A percentile compares a stretch with the other conserved stretches of the same genome.
phyloP scores from a whole-genome alignment of 2,329 filamentous ascomycete species.

The Cryphonectria nitschkei region DNA sequence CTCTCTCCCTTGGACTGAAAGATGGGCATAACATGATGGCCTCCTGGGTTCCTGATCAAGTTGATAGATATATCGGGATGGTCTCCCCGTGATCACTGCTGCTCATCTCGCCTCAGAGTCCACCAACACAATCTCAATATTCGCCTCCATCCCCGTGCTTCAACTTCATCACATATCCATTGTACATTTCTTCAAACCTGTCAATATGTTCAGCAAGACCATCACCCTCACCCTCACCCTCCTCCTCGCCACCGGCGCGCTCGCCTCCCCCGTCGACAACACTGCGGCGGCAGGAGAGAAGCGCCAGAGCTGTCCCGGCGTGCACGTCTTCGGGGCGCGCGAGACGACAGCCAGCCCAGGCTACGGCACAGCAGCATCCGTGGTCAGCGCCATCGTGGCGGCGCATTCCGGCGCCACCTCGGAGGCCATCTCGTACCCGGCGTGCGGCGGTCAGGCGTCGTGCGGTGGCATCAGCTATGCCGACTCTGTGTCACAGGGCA shows the following conservation, averaged over 20 bases:
- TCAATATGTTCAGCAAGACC: conserved; percentile 5
- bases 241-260: conserved; percentile 25
- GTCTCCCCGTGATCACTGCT: not conserved
- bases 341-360: conserved; percentile 52
- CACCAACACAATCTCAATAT: not conserved
- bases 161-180: not conserved
- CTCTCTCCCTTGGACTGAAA: not conserved
- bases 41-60: not conserved
- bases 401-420: conserved; percentile 51
- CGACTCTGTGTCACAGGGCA: conserved; percentile 58
- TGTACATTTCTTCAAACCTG: not conserved
- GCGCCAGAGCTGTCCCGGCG: conserved; percentile 45
- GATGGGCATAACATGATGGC: not conserved
- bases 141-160: not conserved
- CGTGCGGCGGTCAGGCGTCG: conserved; percentile 59
- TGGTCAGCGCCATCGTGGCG: conserved; percentile 49
- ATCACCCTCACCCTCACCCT: conserved; percentile 14
- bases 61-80: not conserved
- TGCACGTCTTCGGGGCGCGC: conserved; percentile 56
- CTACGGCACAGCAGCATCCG: conserved; percentile 47
- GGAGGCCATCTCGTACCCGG: conserved; percentile 56
- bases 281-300: conserved; percentile 31
- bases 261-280: conserved; percentile 27
- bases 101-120: not conserved
- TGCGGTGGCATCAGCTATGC: conserved; percentile 61